Percentiles rank a stretch among this genome's conserved stretches.
Evolutionary conservation across 495 filamentous ascomycete species (phyloP).

Genomic region (Hypoxylon fuscum): DNA sequence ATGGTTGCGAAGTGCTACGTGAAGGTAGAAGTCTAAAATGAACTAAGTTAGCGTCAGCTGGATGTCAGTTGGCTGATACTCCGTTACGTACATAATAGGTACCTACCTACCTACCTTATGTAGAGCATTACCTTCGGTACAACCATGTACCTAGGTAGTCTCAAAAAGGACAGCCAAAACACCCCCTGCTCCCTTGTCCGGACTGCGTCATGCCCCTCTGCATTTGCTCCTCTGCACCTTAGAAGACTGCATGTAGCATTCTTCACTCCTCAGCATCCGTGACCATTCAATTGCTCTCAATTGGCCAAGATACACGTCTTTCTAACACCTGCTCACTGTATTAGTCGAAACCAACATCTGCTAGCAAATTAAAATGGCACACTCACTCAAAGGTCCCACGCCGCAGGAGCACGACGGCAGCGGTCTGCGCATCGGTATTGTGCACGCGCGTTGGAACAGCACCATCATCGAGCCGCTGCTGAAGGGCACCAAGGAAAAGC

Average conservation of each 20-base stretch:
- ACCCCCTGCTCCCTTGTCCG: too few relatives aligned
- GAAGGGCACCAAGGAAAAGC: constrained; percentile 66
- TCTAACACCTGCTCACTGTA: constrained; percentile 1
- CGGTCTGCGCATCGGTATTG: constrained; percentile 86
- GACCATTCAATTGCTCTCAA: constrained; percentile 9
- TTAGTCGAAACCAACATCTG: background rate
- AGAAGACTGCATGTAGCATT: too few relatives aligned
- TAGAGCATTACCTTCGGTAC: too few relatives aligned
- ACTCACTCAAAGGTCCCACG: constrained; percentile 56
- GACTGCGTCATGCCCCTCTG: constrained; percentile 44
- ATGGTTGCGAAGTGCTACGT: too few relatives aligned
- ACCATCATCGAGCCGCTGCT: constrained; percentile 79
- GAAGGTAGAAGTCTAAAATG: too few relatives aligned
- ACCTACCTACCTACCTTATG: too few relatives aligned
- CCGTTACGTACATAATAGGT: too few relatives aligned
- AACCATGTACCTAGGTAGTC: constrained; percentile 18
- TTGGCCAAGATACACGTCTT: background rate
- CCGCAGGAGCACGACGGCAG: constrained; percentile 70
- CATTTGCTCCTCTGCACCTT: constrained; percentile 19
- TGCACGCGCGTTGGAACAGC: constrained; percentile 95
- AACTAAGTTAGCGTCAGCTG: too few relatives aligned
- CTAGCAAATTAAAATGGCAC: constrained; percentile 20
- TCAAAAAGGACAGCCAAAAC: constrained; percentile 21
- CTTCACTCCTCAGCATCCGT: constrained; percentile 4
- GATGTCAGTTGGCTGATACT: too few relatives aligned